Evolutionary conservation across 73 alveolate genomes (phyloP), one percentile per base, ranked within the genome.

Genomic region (Effrenium voratum): DNA sequence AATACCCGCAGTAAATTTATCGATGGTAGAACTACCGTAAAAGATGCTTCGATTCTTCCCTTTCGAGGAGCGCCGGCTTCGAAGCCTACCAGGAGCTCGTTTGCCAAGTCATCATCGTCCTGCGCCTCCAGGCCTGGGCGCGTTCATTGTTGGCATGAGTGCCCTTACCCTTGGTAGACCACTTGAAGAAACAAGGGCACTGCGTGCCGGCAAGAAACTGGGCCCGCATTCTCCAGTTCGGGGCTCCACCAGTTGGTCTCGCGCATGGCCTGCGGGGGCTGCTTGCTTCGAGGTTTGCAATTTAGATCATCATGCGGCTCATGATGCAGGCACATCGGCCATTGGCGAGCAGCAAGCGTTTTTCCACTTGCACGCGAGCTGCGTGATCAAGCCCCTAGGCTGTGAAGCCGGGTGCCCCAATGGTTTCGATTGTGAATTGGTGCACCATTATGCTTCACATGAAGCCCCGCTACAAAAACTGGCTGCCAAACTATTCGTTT

Each of bases 181-280:
- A 59, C 60, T 45, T 76, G 86, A 30, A 12, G 10, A 36, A 41
- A 59, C 32, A 76, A 66, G 15, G 79, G 79, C 15, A n/a, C n/a
- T n/a, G n/a, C 41, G 40, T 79, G 68, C 8, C 32, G 59, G 16
- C 40, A n/a, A 40, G 87, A 26, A 22, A 5, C 28, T 60, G 90
- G 43, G 34, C 73, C 92, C 41, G 40, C 34, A 19, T 3, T 2
- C 0, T 15, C n/a, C 43, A n/a, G 5, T 0, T 4, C 92, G 92
- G 19, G 92, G n/a, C 22, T 1, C 19, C 6, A 50, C 3, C 92
- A 82, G 34, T 34, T 49, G 36, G 19, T 49, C 92, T 30, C 92
- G 73, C 36, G 92, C n/a, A n/a, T 28, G n/a, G 49, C 92, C 92
- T 82, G 92, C 92, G 92, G 34, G 8, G 91, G 75, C 50, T 15